These are phyloP conservation scores for Pestalotiopsis sp. DNA, from an alignment of 2,329 filamentous ascomycete species.

Conservation along the genomic window DNA sequence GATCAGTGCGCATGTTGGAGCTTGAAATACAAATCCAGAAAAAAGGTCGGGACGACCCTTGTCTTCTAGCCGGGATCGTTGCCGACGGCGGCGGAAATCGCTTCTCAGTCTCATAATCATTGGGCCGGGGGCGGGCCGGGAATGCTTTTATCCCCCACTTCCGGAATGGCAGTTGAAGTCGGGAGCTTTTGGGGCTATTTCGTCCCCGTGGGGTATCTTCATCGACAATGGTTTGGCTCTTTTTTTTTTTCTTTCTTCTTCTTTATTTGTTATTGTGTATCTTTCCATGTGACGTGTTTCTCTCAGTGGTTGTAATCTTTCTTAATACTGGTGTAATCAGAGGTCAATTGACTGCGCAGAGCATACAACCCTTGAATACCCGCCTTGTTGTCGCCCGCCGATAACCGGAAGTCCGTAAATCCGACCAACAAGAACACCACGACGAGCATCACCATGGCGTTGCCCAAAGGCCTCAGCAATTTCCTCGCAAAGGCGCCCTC, in stretches of 20 bases:
- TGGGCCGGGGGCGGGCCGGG: conserved; percentile 9
- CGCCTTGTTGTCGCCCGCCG: neutral
- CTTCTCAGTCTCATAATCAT: neutral
- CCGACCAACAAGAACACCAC: neutral
- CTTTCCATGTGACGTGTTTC: neutral
- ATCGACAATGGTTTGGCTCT: neutral
- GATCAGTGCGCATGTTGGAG: neutral
- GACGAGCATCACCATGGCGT: conserved; percentile 41
- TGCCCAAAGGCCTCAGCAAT: conserved; percentile 70
- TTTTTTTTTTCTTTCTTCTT: neutral
- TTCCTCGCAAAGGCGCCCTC: conserved; percentile 78
- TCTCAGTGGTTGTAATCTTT: neutral
- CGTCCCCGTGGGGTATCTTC: conserved; percentile 10
- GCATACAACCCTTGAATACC: neutral
- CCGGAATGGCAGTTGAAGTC: conserved; percentile 11
- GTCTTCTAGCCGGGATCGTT: conserved; percentile 1
- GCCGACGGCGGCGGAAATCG: conserved; percentile 2
- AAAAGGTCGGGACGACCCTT: neutral
- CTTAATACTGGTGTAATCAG: neutral
- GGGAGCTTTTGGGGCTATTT: conserved; percentile 7
- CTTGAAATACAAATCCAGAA: neutral
- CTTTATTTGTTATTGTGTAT: neutral
- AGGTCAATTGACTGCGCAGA: neutral
- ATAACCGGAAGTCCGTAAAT: neutral
- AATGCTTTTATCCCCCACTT: conserved; percentile 18